phyloP scores from a whole-genome alignment of 192 early-diverging fungal species.

The Podila epigama region DNA sequence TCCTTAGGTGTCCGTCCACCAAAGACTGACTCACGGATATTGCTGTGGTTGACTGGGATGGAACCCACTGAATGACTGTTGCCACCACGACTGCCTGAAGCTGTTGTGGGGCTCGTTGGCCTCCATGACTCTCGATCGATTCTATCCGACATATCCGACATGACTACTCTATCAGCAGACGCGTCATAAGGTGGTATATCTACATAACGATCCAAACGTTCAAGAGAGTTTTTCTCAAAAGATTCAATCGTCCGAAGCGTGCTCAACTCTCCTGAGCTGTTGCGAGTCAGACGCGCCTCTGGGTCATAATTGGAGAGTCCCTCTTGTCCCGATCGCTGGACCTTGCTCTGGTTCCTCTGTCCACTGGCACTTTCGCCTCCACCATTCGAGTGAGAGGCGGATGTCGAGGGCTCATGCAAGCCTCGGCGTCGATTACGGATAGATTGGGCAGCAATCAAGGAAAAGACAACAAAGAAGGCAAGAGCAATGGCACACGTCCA shows the following conservation, averaged over 20 bases:
- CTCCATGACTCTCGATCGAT: constrained; percentile 16
- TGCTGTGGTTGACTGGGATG: constrained; percentile 1
- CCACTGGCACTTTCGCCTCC: background rate
- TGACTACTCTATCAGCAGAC: background rate
- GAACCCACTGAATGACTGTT: background rate
- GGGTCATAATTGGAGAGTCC: constrained; percentile 1
- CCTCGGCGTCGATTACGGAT: constrained; percentile 26
- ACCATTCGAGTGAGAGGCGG: constrained; percentile 1
- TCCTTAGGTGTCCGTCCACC: constrained; percentile 36
- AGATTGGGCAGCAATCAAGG: constrained; percentile 33
- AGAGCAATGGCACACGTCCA: constrained; percentile 42
- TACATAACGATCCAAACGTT: constrained; percentile 10
- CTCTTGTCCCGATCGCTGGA: background rate
- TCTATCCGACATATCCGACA: constrained; percentile 8
- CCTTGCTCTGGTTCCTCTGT: constrained; percentile 5
- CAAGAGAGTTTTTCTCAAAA: constrained; percentile 22
- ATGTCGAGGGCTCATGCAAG: constrained; percentile 23
- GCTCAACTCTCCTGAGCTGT: constrained; percentile 17
- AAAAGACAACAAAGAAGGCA: constrained; percentile 16
- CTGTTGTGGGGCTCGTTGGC: background rate
- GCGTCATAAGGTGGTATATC: constrained; percentile 2
- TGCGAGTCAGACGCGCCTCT: constrained; percentile 19
- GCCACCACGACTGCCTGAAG: constrained; percentile 6
- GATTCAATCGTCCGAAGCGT: background rate
- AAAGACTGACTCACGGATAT: constrained; percentile 45